Evolutionary conservation across 2,329 filamentous ascomycete species (phyloP), one percentile per base, ranked within the genome.

Genomic region (Nemania sp.): DNA sequence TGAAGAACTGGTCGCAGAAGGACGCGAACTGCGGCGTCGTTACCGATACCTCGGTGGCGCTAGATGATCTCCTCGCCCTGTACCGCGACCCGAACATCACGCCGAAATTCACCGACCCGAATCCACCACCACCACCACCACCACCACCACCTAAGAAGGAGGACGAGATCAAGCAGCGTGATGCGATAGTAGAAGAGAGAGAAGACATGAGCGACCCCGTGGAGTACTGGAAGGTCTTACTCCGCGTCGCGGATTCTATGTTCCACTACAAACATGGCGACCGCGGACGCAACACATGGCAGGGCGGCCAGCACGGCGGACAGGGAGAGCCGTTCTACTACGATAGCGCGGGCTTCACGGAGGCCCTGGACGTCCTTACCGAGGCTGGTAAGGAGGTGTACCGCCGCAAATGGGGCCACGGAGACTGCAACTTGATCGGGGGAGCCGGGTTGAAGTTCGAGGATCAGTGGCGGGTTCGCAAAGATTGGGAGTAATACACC

Each of bases 391-490:
- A 74, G 57, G 74, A 77, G 35, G 68, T 77, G 7, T 82, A 77
- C 66, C 73, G 75, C 10, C 77, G 80, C 66, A 85, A 85, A 73
- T 85, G 83, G 83, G 83, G 83, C 0, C 81, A 84, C 67, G 72
- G 76, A 10, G 79, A 81, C 54, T 86, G 84, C 72, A 77, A 85
- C 67, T 64, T 83, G 32, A 74, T 82, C 26, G 70, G 61, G 2
- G 77, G 76, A 10, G 78, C 74, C 26, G 80, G 80, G 0, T 63
- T 84, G 62, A 74, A 74, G 63, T 72, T 79, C n/a, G 78, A 78
- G 24, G 83, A 86, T 74, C 82, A 83, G 70, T 85, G 84, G 83
- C 77, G 72, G 62, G 82, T 85, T n/a, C 75, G 80, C 57, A 75
- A 79, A 59, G 81, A 84, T 70, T 84, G 79, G 79, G 67, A 75